A percentile compares a stretch with the other conserved stretches of the same genome.
Conservation (phyloP, 768 basidiomycete genomes). For the Calocera cornea region DNA sequence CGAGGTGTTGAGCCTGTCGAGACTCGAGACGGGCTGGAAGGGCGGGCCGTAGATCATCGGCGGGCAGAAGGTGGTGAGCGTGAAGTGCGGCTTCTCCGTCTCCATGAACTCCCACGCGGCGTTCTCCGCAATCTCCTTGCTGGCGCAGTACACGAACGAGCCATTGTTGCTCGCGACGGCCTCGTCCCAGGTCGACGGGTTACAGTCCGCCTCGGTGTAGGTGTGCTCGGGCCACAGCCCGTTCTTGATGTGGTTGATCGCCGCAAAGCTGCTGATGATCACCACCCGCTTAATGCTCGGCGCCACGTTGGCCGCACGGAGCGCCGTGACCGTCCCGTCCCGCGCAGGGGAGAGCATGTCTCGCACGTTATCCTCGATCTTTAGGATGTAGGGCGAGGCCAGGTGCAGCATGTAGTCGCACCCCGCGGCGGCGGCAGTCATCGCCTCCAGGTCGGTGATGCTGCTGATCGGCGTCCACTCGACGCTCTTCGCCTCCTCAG, state of each 20-base stretch:
- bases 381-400: neutral
- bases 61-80: slow-evolving; percentile 12
- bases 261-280: slow-evolving; percentile 17
- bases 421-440: neutral
- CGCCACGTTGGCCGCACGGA: slow-evolving; percentile 11
- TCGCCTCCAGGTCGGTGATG: slow-evolving; percentile 6
- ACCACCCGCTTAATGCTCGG: slow-evolving; percentile 19
- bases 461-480: slow-evolving; percentile 1
- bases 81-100: slow-evolving; percentile 10
- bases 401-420: neutral
- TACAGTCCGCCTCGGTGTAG: slow-evolving; percentile 15
- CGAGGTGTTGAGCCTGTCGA: neutral
- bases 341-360: slow-evolving; percentile 18
- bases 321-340: slow-evolving; percentile 14
- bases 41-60: neutral
- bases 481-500: neutral
- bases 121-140: slow-evolving; percentile 11
- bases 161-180: neutral
- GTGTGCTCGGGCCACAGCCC: slow-evolving; percentile 10
- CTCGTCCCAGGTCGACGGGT: slow-evolving; percentile 16
- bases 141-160: neutral
- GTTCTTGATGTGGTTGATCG: slow-evolving; percentile 10
- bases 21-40: neutral
- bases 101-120: slow-evolving; percentile 16
- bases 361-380: slow-evolving; percentile 2